Base-by-base conservation (phyloP, 768 basidiomycete species). In the Mycena maculata region DNA sequence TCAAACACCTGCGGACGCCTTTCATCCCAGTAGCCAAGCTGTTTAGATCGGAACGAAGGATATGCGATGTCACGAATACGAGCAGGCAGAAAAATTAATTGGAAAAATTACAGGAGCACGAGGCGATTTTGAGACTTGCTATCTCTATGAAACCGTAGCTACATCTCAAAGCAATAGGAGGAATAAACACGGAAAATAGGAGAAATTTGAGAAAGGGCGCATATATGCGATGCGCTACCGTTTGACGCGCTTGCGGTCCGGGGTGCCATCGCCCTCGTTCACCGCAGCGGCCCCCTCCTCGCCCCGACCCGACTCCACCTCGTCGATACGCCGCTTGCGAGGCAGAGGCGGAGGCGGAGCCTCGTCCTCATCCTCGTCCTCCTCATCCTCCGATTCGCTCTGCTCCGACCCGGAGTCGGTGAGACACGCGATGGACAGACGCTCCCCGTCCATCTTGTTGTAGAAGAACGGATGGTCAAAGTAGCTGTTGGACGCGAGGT, bases 211-310 rank as follows among this genome's bases (percentile, higher is more conserved):
- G 20, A 25, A 42, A 25, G n/a, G n/a, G n/a, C n/a, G n/a, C n/a
- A 47, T 12, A 41, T 23, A 22, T 3, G 20, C 4, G 7, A 15
- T 11, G n/a, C 22, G 22, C n/a, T 27, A 28, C 36, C 11, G 36
- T 53, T 45, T 48, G 13, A 38, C 38, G 36, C 63, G 63, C 63
- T 64, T 64, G 20, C 15, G 47, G 36, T 15, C 38, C 16, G 54
- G 63, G 15, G 33, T 13, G 13, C 33, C 33, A 36, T 33, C 59
- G 4, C 22, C 47, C 44, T 58, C 57, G 2, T 7, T 33, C 18
- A 8, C 41, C 41, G 10, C 49, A 8, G 27, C 23, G 44, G 16
- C n/a, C 39, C 6, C 60, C 7, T 18, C 36, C 5, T 31, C 63
- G 9, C 20, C 52, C 27, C 48, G 25, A 13, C 44, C 42, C 50